A percentile compares a stretch with the other conserved stretches of the same genome.
These are phyloP conservation scores for Diaporthe capsici DNA, from an alignment of 2,329 filamentous ascomycete genomes.

Conservation along the genomic window DNA sequence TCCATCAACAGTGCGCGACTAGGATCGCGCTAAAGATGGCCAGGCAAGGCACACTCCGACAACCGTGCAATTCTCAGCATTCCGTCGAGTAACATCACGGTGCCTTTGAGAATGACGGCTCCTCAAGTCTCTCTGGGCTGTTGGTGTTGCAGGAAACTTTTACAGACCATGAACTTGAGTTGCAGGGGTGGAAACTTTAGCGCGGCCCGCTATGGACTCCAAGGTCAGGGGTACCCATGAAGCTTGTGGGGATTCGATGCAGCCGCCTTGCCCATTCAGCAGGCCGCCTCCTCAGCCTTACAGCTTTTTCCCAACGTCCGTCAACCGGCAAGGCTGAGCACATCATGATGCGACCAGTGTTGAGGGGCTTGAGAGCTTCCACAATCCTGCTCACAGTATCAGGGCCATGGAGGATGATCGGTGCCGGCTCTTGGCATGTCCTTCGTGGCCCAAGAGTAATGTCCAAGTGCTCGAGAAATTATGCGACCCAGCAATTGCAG, in stretches of 20 bases:
- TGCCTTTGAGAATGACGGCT: not conserved
- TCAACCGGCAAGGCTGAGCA: slow-evolving; percentile 37
- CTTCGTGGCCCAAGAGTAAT: not conserved
- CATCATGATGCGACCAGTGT: slow-evolving; percentile 37
- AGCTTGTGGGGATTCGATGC: not conserved
- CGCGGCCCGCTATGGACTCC: not conserved
- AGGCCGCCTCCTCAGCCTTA: slow-evolving; percentile 30
- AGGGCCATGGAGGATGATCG: not conserved
- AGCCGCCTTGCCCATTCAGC: not conserved
- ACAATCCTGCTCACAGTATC: slow-evolving; percentile 1
- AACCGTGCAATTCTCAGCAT: not conserved
- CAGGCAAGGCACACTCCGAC: not conserved
- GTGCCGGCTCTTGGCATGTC: not conserved
- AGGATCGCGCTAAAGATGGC: not conserved
- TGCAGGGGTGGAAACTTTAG: slow-evolving; percentile 33
- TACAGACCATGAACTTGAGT: not conserved
- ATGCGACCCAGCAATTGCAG: slow-evolving; percentile 39
- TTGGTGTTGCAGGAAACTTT: slow-evolving; percentile 9
- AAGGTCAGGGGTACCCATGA: slow-evolving; percentile 11
- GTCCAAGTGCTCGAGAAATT: slow-evolving; percentile 3
- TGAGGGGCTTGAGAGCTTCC: slow-evolving; percentile 22
- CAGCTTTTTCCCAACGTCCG: slow-evolving; percentile 32
- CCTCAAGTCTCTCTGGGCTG: not conserved
- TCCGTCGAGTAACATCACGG: not conserved
- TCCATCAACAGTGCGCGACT: slow-evolving; percentile 15